Conservation (phyloP, 352 stramenopile species). For the Thalassiosira hispida region DNA sequence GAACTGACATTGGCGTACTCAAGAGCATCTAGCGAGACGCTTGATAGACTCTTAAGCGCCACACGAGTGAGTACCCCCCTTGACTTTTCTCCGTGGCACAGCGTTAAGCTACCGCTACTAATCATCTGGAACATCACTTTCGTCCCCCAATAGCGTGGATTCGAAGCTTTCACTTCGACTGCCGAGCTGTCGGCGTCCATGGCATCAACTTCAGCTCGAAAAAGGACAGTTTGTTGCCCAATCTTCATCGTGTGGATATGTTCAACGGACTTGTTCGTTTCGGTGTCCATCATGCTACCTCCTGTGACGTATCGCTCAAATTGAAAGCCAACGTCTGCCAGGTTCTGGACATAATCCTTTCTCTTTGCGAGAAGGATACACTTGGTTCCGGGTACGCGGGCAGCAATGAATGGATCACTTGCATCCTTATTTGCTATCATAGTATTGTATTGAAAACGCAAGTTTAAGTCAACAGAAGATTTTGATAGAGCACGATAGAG, state of each 20-base stretch:
- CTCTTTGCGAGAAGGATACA: constrained; percentile 52
- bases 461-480: too few relatives aligned
- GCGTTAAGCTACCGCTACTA: constrained; percentile 47
- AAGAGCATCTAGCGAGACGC: constrained; percentile 26
- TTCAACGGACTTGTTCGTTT: constrained; percentile 21
- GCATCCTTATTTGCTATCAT: constrained; percentile 37
- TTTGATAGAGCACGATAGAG: too few relatives aligned
- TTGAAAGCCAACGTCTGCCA: constrained; percentile 59
- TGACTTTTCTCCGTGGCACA: constrained; percentile 56
- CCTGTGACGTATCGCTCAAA: constrained; percentile 64
- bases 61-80: constrained; percentile 38
- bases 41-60: constrained; percentile 26
- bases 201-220: constrained; percentile 58
- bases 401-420: constrained; percentile 35
- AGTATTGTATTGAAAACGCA: not conserved
- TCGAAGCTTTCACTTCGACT: constrained; percentile 61
- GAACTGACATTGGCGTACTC: constrained; percentile 16
- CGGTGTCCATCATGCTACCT: constrained; percentile 34
- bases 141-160: constrained; percentile 57
- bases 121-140: constrained; percentile 71
- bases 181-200: constrained; percentile 34
- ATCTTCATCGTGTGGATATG: constrained; percentile 62
- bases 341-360: constrained; percentile 47
- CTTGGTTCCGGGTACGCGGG: constrained; percentile 46
- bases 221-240: constrained; percentile 50